Evolutionary conservation across 768 basidiomycete species (phyloP).

Genomic region (Pleurotus sapidus): DNA sequence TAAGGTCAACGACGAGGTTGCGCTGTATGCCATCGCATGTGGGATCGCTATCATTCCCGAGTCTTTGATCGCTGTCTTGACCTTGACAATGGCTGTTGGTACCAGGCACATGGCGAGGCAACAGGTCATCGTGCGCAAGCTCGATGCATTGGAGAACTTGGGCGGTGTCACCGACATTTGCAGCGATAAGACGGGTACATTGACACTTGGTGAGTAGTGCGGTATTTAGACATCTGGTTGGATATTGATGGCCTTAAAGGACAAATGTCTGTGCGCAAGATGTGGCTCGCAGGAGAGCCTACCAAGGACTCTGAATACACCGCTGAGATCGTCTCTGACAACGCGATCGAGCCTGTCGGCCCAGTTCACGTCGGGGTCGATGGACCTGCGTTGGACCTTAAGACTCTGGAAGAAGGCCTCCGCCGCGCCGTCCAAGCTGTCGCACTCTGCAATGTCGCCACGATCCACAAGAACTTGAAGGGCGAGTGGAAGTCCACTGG

Average conservation of each 20-base stretch:
- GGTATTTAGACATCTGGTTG: neutral
- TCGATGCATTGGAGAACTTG: slow-evolving; percentile 63
- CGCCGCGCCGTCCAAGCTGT: slow-evolving; percentile 25
- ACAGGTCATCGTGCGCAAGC: slow-evolving; percentile 59
- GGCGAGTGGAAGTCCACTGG: slow-evolving; percentile 48
- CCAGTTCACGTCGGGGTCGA: slow-evolving; percentile 21
- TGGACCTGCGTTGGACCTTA: slow-evolving; percentile 16
- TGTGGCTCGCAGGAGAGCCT: slow-evolving; percentile 31
- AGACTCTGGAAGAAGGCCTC: slow-evolving; percentile 18
- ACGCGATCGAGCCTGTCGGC: slow-evolving; percentile 31
- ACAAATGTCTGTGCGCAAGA: slow-evolving; percentile 37
- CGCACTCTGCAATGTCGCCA: slow-evolving; percentile 36
- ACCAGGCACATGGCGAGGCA: slow-evolving; percentile 16
- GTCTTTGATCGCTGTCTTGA: slow-evolving; percentile 6
- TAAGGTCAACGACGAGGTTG: slow-evolving; percentile 1
- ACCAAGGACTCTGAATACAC: slow-evolving; percentile 23
- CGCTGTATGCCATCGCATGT: slow-evolving; percentile 4
- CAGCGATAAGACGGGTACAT: slow-evolving; percentile 67
- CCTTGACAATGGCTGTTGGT: slow-evolving; percentile 6
- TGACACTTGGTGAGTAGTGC: slow-evolving; percentile 26
- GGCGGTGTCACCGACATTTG: slow-evolving; percentile 54
- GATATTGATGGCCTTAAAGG: slow-evolving; percentile 18
- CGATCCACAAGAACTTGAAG: slow-evolving; percentile 34
- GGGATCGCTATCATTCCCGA: slow-evolving; percentile 7
- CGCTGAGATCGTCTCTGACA: slow-evolving; percentile 24